Conservation (phyloP, 179 eudicot genomes). For the Beta macrorhiza region DNA sequence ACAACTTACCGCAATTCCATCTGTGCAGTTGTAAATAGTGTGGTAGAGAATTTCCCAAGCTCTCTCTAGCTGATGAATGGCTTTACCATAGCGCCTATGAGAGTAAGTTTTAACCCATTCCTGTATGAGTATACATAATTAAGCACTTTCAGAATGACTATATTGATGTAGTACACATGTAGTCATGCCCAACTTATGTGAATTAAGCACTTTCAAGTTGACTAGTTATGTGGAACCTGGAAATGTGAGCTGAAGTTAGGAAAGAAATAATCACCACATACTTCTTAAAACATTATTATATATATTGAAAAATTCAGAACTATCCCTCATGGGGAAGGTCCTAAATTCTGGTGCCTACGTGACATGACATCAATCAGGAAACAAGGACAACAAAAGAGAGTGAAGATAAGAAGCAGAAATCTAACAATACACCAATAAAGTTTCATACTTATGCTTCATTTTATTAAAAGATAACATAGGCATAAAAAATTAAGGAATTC, state of each 20-base stretch:
- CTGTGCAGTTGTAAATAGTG: conserved; percentile 87
- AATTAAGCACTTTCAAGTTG: not conserved
- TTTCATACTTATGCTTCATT: too few relatives aligned
- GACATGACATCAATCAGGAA: not conserved
- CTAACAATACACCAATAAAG: not conserved
- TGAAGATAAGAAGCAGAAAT: too few relatives aligned
- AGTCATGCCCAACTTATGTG: not conserved
- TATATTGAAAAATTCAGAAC: not conserved
- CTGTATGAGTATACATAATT: conserved; percentile 41
- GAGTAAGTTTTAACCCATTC: conserved; percentile 86
- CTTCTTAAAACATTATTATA: not conserved
- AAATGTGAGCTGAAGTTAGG: not conserved
- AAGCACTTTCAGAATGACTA: not conserved
- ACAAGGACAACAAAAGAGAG: not conserved
- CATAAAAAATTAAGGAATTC: too few relatives aligned
- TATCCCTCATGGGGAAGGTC: not conserved
- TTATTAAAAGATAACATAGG: too few relatives aligned
- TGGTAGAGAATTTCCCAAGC: conserved; percentile 90
- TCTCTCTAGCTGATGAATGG: conserved; percentile 58
- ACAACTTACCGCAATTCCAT: conserved; percentile 87
- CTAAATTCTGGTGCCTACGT: not conserved
- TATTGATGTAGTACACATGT: not conserved
- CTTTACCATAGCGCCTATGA: conserved; percentile 81
- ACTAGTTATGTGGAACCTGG: not conserved
- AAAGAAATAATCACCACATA: not conserved